Base-by-base conservation (phyloP, 129 eudicot species). In the Logfia minima region DNA sequence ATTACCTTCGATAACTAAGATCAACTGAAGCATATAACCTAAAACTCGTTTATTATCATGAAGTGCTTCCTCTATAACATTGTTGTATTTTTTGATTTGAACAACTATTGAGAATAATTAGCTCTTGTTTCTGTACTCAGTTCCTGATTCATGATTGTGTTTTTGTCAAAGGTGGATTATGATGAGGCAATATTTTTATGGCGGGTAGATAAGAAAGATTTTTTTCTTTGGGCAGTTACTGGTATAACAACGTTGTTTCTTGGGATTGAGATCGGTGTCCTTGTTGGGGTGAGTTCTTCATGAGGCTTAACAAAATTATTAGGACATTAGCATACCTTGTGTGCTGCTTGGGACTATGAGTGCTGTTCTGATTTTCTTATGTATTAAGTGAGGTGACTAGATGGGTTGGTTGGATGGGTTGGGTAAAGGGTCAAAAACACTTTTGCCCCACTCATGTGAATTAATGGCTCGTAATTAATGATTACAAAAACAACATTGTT, bases 191-290 rank as follows among this genome's bases (percentile, higher is more conserved):
- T 83, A 51, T 90, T 91, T 79, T 82, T 95, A 77, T 95, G 99
- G 97, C 88, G 87, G 62, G 91, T 92, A 56, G 97, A 95, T 84
- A 95, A 89, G 75, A 92, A 86, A 53, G 96, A 95, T 80, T 95
- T 95, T 82, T 88, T 95, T 55, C 94, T 95, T 43, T 95, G 99
- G 99, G 77, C 84, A 68, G 79, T 92, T 66, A 95, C 99, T 70
- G 35, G 83, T 75, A 78, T 81, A 63, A 72, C 96, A 17, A 92
- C 99, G 5, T 84, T 95, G 88, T 92, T 95, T 83, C 87, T 95
- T 63, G 96, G 99, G 70, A 88, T 95, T 39, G 99, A 95, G 87
- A 89, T 92, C 4, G 99, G 99, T 68, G 99, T 95, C 82, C 90
- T 95, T 86, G 89, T 95, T 80, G 99, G 99, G 80, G 99, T 95